Percentiles rank a stretch among this genome's conserved stretches.
phyloP scores from a whole-genome alignment of 140 eudicot species.

The Ambrosia hybrid region DNA sequence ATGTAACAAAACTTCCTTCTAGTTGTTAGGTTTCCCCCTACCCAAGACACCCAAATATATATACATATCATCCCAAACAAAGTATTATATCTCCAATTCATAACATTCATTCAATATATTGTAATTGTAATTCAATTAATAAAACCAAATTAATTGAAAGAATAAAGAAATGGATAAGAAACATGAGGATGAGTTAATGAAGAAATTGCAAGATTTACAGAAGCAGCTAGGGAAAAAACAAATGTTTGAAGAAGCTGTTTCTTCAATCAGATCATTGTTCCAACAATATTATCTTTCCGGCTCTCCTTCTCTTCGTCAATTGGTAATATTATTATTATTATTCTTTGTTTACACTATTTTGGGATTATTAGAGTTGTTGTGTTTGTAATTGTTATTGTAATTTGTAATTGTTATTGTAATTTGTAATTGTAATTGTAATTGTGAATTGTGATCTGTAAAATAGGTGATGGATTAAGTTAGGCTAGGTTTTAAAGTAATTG shows the following conservation, averaged over 20 bases:
- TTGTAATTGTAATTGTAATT: too few species aligned
- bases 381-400: too few species aligned
- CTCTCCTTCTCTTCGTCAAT: slow-evolving; percentile 54
- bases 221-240: slow-evolving; percentile 78
- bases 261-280: slow-evolving; percentile 62
- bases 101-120: neutral
- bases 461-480: too few species aligned
- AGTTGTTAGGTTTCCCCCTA: slow-evolving; percentile 12
- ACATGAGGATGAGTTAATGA: slow-evolving; percentile 47
- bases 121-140: neutral
- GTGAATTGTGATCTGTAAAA: too few species aligned
- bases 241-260: slow-evolving; percentile 70
- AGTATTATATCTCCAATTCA: neutral
- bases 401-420: neutral
- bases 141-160: neutral
- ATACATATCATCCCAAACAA: neutral
- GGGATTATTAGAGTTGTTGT: neutral
- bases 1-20: neutral
- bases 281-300: slow-evolving; percentile 50
- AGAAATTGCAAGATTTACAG: slow-evolving; percentile 70
- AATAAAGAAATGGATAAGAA: slow-evolving; percentile 16
- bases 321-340: slow-evolving; percentile 34
- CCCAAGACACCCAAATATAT: neutral
- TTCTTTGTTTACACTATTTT: slow-evolving; percentile 1
- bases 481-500: neutral